Percentiles rank a stretch among this genome's conserved stretches.
These are phyloP conservation scores for Musa schizocarpa DNA, from an alignment of 176 grass and related monocot species.

Conservation along the genomic window DNA sequence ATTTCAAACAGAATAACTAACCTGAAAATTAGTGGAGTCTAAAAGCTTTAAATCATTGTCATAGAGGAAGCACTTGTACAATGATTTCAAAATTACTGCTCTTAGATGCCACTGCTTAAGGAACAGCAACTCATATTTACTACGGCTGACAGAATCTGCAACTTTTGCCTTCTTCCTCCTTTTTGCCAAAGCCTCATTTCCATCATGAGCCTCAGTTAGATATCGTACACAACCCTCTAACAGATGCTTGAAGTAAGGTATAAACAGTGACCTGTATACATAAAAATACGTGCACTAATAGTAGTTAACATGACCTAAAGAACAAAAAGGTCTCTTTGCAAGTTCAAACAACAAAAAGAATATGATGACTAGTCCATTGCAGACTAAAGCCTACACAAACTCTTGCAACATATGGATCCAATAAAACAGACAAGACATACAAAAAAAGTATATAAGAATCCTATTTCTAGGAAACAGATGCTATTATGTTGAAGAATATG, in stretches of 20 bases:
- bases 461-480: too few species aligned
- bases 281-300: constrained; percentile 1
- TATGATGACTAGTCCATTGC: background rate
- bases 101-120: constrained; percentile 70
- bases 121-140: constrained; percentile 37
- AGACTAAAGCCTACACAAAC: background rate
- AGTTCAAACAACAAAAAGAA: background rate
- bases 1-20: constrained; percentile 19
- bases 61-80: constrained; percentile 87
- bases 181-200: constrained; percentile 32
- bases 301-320: background rate
- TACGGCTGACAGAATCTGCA: constrained; percentile 20
- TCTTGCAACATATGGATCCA: background rate
- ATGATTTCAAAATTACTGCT: constrained; percentile 62
- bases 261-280: constrained; percentile 63
- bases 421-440: background rate
- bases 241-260: constrained; percentile 95
- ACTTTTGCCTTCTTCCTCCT: constrained; percentile 76
- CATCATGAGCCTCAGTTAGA: constrained; percentile 43
- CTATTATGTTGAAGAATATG: too few species aligned
- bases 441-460: background rate
- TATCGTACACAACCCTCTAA: constrained; percentile 55
- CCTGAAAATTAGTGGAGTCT: constrained; percentile 78
- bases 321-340: background rate
- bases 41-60: constrained; percentile 76